Base-by-base conservation (phyloP, 352 stramenopile species). In the Pythium oligandrum region DNA sequence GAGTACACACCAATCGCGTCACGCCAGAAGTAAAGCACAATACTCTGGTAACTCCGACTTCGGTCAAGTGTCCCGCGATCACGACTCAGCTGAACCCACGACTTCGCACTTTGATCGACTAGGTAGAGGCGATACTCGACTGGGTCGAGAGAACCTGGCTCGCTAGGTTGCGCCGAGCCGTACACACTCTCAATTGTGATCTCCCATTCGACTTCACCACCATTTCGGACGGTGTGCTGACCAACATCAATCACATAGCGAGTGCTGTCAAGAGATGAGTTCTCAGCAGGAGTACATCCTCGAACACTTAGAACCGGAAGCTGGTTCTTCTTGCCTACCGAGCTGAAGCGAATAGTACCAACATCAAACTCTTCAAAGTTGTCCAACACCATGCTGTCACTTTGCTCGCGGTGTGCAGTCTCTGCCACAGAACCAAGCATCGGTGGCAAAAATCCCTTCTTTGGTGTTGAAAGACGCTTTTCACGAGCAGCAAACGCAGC, bases 121-220 rank as follows among this genome's bases (percentile, higher is more conserved):
- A 90, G 64, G 52, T 75, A 73, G 12, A 95, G 52, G 32, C 78
- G 83, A 54, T 93, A 95, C 26, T 93, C 83, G 1, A 93, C 71
- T 3, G 73, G 67, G 39, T 92, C 78, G 37, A 75, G 60, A 8
- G 61, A 51, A n/a, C 47, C 47, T 42, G 48, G 44, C 10, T 81
- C 69, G 37, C 53, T 52, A 36, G 51, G 56, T 36, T 55, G 64
- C 26, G 55, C 35, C 34, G 69, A 53, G 40, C 63, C 83, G 51
- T 83, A 88, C n/a, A 85, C 55, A 44, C 79, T 85, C 61, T 95
- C 83, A 17, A 95, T 72, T 1, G 85, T 93, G 52, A 95, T 92
- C 46, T 95, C 85, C 85, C 85, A 95, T 55, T 95, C 85, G 17
- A 95, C 77, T 64, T 93, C 83, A 55, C 81, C 83, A 32, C 83